A percentile compares a stretch with the other conserved stretches of the same genome.
Conservation (phyloP, 768 basidiomycete genomes). For the Tulasnella sp. region DNA sequence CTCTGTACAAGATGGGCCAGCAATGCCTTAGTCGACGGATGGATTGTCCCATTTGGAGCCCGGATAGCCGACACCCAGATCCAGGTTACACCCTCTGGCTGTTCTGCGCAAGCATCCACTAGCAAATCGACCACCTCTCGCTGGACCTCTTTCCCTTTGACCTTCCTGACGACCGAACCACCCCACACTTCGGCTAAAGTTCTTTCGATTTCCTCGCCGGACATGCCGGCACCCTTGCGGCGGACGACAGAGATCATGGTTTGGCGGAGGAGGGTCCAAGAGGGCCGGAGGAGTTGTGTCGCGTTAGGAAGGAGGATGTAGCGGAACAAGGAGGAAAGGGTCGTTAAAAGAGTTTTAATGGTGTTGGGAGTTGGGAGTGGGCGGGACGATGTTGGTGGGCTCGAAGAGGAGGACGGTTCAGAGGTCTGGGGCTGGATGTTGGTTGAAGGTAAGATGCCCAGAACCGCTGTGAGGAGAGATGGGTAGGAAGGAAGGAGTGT, state of each 20-base stretch:
- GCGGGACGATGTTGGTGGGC: neutral
- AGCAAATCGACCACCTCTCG: constrained; percentile 47
- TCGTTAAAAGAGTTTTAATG: constrained; percentile 52
- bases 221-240: constrained; percentile 47
- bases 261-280: neutral
- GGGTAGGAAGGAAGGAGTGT: constrained; percentile 55
- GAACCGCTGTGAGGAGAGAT: constrained; percentile 31
- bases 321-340: constrained; percentile 58
- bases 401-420: neutral
- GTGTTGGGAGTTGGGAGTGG: constrained; percentile 41
- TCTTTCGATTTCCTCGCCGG: constrained; percentile 55
- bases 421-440: neutral
- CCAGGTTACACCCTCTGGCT: constrained; percentile 63
- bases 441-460: constrained; percentile 40
- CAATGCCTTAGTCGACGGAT: neutral
- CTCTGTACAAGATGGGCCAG: constrained; percentile 41
- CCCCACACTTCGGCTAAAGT: constrained; percentile 86
- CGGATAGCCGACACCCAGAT: constrained; percentile 69
- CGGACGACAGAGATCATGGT: neutral
- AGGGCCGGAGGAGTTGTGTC: constrained; percentile 1
- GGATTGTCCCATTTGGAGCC: constrained; percentile 29
- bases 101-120: constrained; percentile 18
- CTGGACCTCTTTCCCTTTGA: constrained; percentile 30
- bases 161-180: constrained; percentile 21
- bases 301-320: constrained; percentile 37